A percentile compares a stretch with the other conserved stretches of the same genome.
Evolutionary conservation across 805 yeast genomes (phyloP).

Genomic region (Lipomyces starkeyi): DNA sequence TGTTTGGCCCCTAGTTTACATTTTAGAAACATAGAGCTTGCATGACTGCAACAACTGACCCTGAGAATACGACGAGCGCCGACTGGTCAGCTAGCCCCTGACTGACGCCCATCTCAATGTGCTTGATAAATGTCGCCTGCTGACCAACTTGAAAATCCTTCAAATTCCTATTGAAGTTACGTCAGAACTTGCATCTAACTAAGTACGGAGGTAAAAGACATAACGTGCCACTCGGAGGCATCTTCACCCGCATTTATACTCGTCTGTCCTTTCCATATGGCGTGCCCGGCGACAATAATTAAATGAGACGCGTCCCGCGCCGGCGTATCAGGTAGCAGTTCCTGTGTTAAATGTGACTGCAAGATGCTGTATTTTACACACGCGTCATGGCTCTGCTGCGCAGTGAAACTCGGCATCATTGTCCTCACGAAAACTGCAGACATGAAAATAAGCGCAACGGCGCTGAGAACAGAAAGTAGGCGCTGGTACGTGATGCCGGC

Average conservation of each 20-base stretch:
- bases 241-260: conserved; percentile 53
- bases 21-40: not conserved
- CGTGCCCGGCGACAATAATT: conserved; percentile 66
- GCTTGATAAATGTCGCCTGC: conserved; percentile 68
- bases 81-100: conserved; percentile 45
- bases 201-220: not conserved
- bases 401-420: conserved; percentile 1
- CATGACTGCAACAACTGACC: conserved; percentile 43
- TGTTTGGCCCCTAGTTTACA: conserved; percentile 62
- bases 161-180: conserved; percentile 42
- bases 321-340: conserved; percentile 1
- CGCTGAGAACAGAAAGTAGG: not conserved
- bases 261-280: conserved; percentile 58
- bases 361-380: not conserved
- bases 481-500: not conserved
- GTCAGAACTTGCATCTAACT: not conserved
- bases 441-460: not conserved
- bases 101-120: conserved; percentile 56
- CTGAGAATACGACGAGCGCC: conserved; percentile 57
- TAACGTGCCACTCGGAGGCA: conserved; percentile 60
- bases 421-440: not conserved
- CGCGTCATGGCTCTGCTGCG: not conserved
- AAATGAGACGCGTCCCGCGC: conserved; percentile 43
- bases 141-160: conserved; percentile 74
- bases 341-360: not conserved